Conservation (phyloP, 2,329 filamentous ascomycete genomes). For the Cordyceps javanica region DNA sequence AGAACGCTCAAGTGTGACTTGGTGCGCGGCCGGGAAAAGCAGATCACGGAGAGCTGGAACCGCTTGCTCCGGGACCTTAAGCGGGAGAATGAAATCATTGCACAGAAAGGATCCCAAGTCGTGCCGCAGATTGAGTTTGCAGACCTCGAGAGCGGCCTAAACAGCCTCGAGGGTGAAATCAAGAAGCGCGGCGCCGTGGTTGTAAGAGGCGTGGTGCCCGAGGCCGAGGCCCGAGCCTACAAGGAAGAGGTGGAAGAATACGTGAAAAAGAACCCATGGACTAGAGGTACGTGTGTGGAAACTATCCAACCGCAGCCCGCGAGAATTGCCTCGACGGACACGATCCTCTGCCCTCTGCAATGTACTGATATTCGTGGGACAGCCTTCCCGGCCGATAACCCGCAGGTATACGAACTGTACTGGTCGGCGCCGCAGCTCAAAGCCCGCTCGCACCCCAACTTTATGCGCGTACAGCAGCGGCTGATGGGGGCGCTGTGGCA, state of each 20-base stretch:
- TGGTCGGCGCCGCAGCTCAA: constrained; percentile 65
- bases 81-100: constrained; percentile 43
- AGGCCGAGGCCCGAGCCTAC: constrained; percentile 55
- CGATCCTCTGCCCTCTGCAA: background rate
- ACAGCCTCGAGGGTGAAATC: constrained; percentile 41
- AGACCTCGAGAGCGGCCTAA: constrained; percentile 34
- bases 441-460: constrained; percentile 59
- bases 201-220: constrained; percentile 58
- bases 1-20: constrained; percentile 50
- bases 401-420: constrained; percentile 70
- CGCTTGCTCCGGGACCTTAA: constrained; percentile 39
- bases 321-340: background rate
- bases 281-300: constrained; percentile 42
- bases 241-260: constrained; percentile 63
- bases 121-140: constrained; percentile 48
- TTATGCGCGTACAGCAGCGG: constrained; percentile 54
- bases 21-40: constrained; percentile 41
- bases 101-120: constrained; percentile 36
- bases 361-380: background rate
- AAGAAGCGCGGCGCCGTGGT: constrained; percentile 57
- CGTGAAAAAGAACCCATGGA: constrained; percentile 55
- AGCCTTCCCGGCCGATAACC: constrained; percentile 61
- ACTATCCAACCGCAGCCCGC: background rate
- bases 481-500: constrained; percentile 59
- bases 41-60: constrained; percentile 42